Conservation (phyloP, 169 alveolate genomes). For the Cryptosporidium xiaoi region DNA sequence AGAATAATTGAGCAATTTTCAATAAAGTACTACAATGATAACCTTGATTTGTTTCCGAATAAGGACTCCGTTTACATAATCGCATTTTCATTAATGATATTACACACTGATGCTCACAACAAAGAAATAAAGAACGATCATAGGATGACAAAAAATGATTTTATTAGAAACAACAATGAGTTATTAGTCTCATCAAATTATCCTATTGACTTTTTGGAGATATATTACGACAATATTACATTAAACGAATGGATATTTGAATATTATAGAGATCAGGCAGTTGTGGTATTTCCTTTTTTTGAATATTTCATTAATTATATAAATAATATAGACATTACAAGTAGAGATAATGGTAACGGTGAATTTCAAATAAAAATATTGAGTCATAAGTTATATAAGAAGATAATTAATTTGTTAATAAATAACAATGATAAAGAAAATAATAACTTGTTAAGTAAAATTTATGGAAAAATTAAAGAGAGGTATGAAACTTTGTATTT, state of each 20-base stretch:
- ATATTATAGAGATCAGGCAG: neutral
- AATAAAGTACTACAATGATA: conserved; percentile 88
- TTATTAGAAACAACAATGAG: conserved; percentile 36
- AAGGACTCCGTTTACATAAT: conserved; percentile 91
- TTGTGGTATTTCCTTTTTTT: conserved; percentile 28
- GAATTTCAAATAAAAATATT: conserved; percentile 7
- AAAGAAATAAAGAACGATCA: conserved; percentile 84
- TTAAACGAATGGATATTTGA: conserved; percentile 54
- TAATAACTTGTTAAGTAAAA: neutral
- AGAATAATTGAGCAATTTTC: conserved; percentile 92
- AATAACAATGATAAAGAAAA: neutral
- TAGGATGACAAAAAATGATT: conserved; percentile 75
- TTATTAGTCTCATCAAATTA: conserved; percentile 24
- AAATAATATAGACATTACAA: neutral
- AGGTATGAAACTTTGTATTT: conserved; percentile 8
- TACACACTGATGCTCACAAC: conserved; percentile 91
- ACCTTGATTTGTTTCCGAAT: conserved; percentile 84
- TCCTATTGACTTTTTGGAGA: conserved; percentile 14
- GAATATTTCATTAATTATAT: conserved; percentile 41
- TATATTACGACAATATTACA: conserved; percentile 50
- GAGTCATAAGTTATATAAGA: conserved; percentile 13
- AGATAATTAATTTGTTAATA: conserved; percentile 12
- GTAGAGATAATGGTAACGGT: neutral
- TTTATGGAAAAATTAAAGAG: conserved; percentile 4
- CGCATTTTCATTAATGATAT: conserved; percentile 91